Conservation (phyloP, 1,284 basidiomycete species). For the Apiotrichum mycotoxinovorans region DNA sequence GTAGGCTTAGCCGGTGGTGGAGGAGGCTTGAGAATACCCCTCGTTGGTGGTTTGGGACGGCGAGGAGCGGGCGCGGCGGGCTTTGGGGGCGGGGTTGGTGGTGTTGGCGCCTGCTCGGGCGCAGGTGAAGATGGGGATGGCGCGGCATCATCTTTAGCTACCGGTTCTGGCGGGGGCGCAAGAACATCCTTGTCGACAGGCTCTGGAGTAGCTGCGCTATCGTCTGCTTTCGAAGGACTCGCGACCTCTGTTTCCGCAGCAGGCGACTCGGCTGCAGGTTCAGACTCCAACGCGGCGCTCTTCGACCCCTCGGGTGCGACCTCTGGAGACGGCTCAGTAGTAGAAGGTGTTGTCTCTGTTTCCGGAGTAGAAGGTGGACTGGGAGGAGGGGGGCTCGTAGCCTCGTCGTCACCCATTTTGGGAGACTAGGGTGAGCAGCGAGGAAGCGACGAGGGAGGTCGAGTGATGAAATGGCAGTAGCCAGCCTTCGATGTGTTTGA, state of each 20-base stretch:
- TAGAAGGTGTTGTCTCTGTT: neutral
- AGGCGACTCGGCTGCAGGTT: too few relatives aligned
- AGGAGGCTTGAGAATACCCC: constrained; percentile 49
- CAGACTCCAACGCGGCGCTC: too few relatives aligned
- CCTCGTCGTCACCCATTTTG: constrained; percentile 12
- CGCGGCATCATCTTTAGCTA: neutral
- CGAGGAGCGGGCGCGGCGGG: constrained; percentile 27
- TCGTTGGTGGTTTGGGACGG: constrained; percentile 43
- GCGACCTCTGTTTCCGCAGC: too few relatives aligned
- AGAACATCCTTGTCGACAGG: neutral
- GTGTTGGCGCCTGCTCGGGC: constrained; percentile 2
- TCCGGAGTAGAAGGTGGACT: neutral
- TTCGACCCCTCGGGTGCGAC: neutral
- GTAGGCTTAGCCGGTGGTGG: constrained; percentile 48
- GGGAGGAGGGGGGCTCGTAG: neutral
- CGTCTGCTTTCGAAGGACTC: too few relatives aligned
- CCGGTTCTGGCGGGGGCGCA: neutral
- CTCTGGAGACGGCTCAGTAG: neutral
- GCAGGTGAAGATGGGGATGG: constrained; percentile 2
- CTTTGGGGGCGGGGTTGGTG: constrained; percentile 6
- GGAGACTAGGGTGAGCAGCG: neutral
- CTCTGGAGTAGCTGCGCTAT: too few relatives aligned
- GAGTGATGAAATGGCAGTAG: neutral
- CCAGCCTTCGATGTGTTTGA: too few relatives aligned
- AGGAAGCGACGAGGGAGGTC: neutral